phyloP scores from a whole-genome alignment of 805 yeast species.

The Candida michaelii region DNA sequence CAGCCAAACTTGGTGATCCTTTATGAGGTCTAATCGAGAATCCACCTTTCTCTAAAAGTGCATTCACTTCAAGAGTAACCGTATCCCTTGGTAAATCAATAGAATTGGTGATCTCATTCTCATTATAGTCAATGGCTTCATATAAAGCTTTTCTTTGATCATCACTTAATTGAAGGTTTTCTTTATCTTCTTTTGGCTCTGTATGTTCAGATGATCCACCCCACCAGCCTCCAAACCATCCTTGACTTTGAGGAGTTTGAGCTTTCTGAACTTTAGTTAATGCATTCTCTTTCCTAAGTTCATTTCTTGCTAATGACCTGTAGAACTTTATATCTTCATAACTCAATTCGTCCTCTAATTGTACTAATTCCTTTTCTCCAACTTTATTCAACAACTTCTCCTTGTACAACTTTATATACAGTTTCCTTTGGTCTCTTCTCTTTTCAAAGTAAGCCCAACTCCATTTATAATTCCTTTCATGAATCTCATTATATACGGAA shows the following conservation, averaged over 20 bases:
- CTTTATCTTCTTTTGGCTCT: constrained; percentile 17
- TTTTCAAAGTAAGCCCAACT: constrained; percentile 80
- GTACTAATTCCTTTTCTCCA: constrained; percentile 40
- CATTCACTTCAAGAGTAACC: constrained; percentile 62
- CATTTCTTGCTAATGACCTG: constrained; percentile 73
- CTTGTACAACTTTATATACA: constrained; percentile 70
- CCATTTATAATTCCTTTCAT: constrained; percentile 77
- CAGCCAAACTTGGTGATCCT: constrained; percentile 56
- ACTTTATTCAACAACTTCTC: constrained; percentile 42
- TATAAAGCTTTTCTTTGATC: constrained; percentile 88
- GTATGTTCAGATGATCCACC: constrained; percentile 21
- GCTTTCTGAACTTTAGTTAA: constrained; percentile 15
- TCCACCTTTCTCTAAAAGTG: constrained; percentile 76
- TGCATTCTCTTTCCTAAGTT: constrained; percentile 56
- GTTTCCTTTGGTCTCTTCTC: constrained; percentile 69
- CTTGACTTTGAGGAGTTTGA: constrained; percentile 25
- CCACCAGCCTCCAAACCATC: constrained; percentile 80
- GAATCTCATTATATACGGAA: constrained; percentile 77
- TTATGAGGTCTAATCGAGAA: constrained; percentile 54
- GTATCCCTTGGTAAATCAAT: constrained; percentile 73
- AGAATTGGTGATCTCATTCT: constrained; percentile 51
- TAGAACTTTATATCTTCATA: constrained; percentile 85
- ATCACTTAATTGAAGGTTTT: constrained; percentile 56
- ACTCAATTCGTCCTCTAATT: constrained; percentile 57
- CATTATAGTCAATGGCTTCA: constrained; percentile 91